Base-by-base conservation (phyloP, 306 rosid species). In the Heteromeles arbutifolia region DNA sequence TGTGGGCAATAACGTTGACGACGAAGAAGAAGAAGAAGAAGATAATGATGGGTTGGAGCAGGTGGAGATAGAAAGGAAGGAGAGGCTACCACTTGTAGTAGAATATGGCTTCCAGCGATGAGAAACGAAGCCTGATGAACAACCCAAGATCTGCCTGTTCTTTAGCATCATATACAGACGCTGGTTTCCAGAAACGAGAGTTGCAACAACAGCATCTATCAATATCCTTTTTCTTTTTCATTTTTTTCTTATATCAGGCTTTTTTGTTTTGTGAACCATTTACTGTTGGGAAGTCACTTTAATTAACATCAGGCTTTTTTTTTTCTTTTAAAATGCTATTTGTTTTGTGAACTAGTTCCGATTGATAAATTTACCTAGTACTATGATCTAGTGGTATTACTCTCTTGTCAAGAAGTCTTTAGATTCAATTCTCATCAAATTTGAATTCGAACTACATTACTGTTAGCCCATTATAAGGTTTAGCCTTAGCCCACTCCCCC, bases 111-210 rank as follows among this genome's bases (percentile, higher is more conserved):
- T 84, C 83, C 78, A 84, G 39, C 77, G 79, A 50, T 78, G 82
- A 77, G 84, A 70, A 41, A 85, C 83, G 25, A 88, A 84, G 28
- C 84, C 88, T 61, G 86, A 83, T 29, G 91, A 88, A 81, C 65
- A 84, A 54, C 88, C 67, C 81, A 83, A 75, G 59, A 88, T 69
- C 73, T 89, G 97, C 82, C 86, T 74, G 31, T 83, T 84, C 79
- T 85, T 91, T 32, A 88, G 92, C 97, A 90, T 86, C 77, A 66
- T 85, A 32, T 79, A 37, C 28, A 67, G 39, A 43, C 10, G 18
- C 21, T 18, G 21, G 54, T 50, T 50, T 18, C 1, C 53, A 0
- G 21, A 15, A 48, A 48, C 8, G 8, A 8, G 26, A 53, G 34
- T 19, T 31, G 32, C 69, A 2, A 28, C 43, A 22, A 17, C 18